Percentiles rank a stretch among this genome's conserved stretches.
Conservation (phyloP, 2,329 filamentous ascomycete species). For the Neodidymelliopsis sp. region DNA sequence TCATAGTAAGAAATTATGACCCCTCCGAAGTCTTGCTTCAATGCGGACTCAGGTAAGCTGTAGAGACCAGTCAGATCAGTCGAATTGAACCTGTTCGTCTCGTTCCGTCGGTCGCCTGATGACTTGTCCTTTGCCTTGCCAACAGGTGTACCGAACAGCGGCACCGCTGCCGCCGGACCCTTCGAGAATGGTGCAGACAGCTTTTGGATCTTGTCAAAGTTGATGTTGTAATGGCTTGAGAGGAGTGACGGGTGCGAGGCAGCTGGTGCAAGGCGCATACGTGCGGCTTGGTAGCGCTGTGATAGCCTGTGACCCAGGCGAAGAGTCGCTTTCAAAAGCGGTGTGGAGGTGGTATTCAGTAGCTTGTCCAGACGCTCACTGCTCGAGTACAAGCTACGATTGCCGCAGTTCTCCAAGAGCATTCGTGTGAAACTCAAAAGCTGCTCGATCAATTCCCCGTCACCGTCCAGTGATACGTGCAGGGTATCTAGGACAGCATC, state of each 20-base stretch:
- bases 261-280: slow-evolving; percentile 73
- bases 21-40: slow-evolving; percentile 81
- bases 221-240: slow-evolving; percentile 80
- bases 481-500: slow-evolving; percentile 58
- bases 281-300: slow-evolving; percentile 88
- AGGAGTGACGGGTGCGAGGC: slow-evolving; percentile 76
- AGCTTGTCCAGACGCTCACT: slow-evolving; percentile 88
- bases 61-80: slow-evolving; percentile 80
- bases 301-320: slow-evolving; percentile 85
- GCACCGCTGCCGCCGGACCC: slow-evolving; percentile 58
- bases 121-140: slow-evolving; percentile 80
- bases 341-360: slow-evolving; percentile 83
- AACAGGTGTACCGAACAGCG: slow-evolving; percentile 63
- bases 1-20: slow-evolving; percentile 82
- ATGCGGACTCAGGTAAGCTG: slow-evolving; percentile 49
- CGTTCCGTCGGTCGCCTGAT: slow-evolving; percentile 48
- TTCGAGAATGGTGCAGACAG: slow-evolving; percentile 84
- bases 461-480: slow-evolving; percentile 76
- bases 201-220: slow-evolving; percentile 80
- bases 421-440: slow-evolving; percentile 86
- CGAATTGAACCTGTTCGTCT: slow-evolving; percentile 45
- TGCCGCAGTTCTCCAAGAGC: slow-evolving; percentile 93
- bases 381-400: slow-evolving; percentile 94
- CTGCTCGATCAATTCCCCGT: slow-evolving; percentile 78
- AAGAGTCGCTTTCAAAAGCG: slow-evolving; percentile 78